A percentile compares a stretch with the other conserved stretches of the same genome.
phyloP scores from a whole-genome alignment of 768 basidiomycete genomes.

The Naganishia vaughanmartiniae region DNA sequence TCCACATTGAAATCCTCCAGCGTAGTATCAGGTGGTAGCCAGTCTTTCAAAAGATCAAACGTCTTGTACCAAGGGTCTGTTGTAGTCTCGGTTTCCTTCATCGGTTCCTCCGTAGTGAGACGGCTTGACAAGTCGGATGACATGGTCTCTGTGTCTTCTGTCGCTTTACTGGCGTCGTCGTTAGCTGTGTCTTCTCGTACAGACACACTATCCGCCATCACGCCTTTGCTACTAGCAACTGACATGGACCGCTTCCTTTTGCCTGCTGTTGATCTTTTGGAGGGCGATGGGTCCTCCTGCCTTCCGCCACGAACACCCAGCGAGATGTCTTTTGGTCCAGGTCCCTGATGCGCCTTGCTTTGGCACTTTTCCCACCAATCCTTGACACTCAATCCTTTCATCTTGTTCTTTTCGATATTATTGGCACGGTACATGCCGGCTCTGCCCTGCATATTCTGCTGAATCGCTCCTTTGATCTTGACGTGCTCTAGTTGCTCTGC shows the following conservation, averaged over 20 bases:
- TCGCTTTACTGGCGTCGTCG: conserved; percentile 27
- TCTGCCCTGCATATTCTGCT: conserved; percentile 82
- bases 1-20: conserved; percentile 79
- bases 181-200: not conserved
- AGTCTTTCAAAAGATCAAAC: conserved; percentile 71
- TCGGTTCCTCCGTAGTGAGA: not conserved
- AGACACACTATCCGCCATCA: conserved; percentile 10
- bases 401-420: conserved; percentile 63
- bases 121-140: not conserved
- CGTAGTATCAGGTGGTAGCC: conserved; percentile 72
- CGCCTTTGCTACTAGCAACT: not conserved
- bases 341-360: conserved; percentile 36
- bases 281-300: not conserved
- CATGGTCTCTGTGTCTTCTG: conserved; percentile 6
- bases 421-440: conserved; percentile 71
- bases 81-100: conserved; percentile 44
- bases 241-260: conserved; percentile 21
- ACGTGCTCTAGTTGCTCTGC: conserved; percentile 66
- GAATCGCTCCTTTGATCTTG: conserved; percentile 84
- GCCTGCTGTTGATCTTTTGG: conserved; percentile 29
- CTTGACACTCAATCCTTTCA: conserved; percentile 43
- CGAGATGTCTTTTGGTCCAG: conserved; percentile 41
- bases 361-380: conserved; percentile 51
- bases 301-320: conserved; percentile 14
- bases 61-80: conserved; percentile 60